Base-by-base conservation (phyloP, 2,329 filamentous ascomycete species). In the Simplicillium aogashimaense region DNA sequence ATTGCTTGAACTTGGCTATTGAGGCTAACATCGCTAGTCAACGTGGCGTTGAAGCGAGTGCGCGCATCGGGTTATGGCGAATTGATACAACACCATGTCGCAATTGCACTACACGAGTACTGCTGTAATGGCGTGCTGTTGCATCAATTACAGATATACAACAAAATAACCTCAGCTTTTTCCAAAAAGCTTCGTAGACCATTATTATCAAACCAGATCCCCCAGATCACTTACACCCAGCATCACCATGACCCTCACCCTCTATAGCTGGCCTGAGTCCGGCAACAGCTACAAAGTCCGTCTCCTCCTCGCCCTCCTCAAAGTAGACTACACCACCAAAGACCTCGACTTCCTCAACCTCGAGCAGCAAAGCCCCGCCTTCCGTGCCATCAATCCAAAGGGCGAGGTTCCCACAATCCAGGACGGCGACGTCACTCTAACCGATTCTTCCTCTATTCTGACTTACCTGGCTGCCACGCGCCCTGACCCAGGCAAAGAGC, bases 391-490 rank as follows among this genome's bases (percentile, higher is more conserved):
- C 20, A 38, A 38, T 16, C 25, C 36, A n/a, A 28, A 29, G 14
- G 36, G 36, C 20, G 36, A 38, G n/a, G 36, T 38, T 13, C 36
- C 36, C 18, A 16, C 28, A 13, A 28, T 38, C 14, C 28, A 30
- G 16, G 36, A 38, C 28, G 36, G 29, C n/a, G 36, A 30, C 28
- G 31, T 16, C 28, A 38, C 36, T 25, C 18, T 38, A 28, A 29
- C 36, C 12, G 36, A 38, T 16, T 38, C 36, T 7, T 38, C 36
- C 9, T 38, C 36, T 14, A 38, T 38, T 25, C 36, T 38, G n/a
- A 29, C 31, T 30, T 38, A 29, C 7, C 15, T 46, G 7, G 41
- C 39, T 15, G 42, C 43, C 2, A 18, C 28, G 35, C 9, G 30
- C 14, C 14, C 12, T n/a, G 12, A 35, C 3, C 42, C 11, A 25